Evolutionary conservation across 768 basidiomycete species (phyloP).

Genomic region (Lentinula sp.): DNA sequence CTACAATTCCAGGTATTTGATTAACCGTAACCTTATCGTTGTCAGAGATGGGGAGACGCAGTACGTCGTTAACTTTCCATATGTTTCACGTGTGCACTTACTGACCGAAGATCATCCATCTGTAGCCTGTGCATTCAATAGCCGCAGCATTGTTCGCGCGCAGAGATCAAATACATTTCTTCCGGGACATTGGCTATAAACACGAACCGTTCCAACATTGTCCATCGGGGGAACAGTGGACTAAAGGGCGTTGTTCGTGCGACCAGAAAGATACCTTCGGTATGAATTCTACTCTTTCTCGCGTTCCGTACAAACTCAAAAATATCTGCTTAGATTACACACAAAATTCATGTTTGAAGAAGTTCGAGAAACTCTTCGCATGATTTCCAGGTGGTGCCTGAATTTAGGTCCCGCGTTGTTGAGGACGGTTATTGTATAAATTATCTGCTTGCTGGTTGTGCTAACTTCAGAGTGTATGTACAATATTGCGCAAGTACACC

Average conservation of each 20-base stretch:
- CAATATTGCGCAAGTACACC: no score
- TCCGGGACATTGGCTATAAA: constrained; percentile 77
- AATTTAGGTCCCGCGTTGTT: no score
- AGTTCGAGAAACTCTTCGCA: constrained; percentile 31
- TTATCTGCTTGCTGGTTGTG: neutral
- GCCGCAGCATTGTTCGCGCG: constrained; percentile 71
- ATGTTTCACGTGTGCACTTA: neutral
- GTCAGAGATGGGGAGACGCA: constrained; percentile 78
- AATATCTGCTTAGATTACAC: constrained; percentile 28
- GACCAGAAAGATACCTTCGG: constrained; percentile 69
- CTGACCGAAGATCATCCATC: neutral
- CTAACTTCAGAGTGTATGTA: no score
- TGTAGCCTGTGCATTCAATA: constrained; percentile 27
- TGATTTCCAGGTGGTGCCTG: neutral
- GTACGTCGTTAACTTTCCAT: neutral
- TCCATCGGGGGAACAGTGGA: constrained; percentile 50
- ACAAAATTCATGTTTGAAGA: constrained; percentile 30
- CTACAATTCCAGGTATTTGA: neutral
- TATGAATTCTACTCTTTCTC: constrained; percentile 19
- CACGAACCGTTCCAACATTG: constrained; percentile 81
- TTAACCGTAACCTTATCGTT: neutral
- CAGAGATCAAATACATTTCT: constrained; percentile 76
- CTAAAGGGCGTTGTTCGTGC: constrained; percentile 62
- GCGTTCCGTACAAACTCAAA: neutral
- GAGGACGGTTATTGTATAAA: neutral